A percentile compares a stretch with the other conserved stretches of the same genome.
These are phyloP conservation scores for Pulveroboletus sp. DNA, from an alignment of 768 basidiomycete genomes.

Conservation along the genomic window DNA sequence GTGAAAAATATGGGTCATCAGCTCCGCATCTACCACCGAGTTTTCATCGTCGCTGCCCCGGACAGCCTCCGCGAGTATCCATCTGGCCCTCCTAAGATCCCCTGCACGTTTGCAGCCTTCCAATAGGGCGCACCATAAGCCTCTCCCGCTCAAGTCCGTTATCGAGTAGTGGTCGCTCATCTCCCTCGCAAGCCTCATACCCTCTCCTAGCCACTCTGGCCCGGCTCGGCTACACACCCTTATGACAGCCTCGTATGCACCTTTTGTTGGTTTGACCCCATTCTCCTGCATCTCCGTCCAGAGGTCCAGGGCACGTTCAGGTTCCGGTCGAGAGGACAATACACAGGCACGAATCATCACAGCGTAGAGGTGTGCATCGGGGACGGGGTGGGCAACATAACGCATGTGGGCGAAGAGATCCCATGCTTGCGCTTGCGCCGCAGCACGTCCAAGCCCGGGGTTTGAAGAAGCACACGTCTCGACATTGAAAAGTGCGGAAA, in stretches of 20 bases:
- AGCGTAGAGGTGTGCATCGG: constrained; percentile 67
- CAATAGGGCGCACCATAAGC: constrained; percentile 78
- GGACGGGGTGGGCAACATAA: constrained; percentile 84
- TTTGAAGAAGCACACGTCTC: constrained; percentile 28
- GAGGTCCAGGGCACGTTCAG: constrained; percentile 88
- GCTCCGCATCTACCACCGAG: constrained; percentile 52
- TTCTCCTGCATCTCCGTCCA: constrained; percentile 92
- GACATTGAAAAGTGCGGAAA: constrained; percentile 51
- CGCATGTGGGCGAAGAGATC: constrained; percentile 96
- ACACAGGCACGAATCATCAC: constrained; percentile 89
- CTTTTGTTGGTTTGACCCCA: constrained; percentile 54
- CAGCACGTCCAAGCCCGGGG: constrained; percentile 31
- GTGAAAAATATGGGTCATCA: constrained; percentile 83
- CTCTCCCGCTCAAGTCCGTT: constrained; percentile 33
- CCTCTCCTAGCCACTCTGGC: constrained; percentile 68
- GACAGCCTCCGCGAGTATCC: constrained; percentile 84
- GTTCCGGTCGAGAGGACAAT: constrained; percentile 56
- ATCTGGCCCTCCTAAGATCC: constrained; percentile 76
- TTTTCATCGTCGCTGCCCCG: constrained; percentile 19
- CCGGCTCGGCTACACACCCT: constrained; percentile 72
- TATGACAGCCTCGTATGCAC: constrained; percentile 79
- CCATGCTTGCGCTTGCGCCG: constrained; percentile 78
- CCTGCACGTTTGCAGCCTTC: constrained; percentile 87
- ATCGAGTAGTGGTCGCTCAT: constrained; percentile 73
- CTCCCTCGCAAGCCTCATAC: constrained; percentile 76